Base-by-base conservation (phyloP, 805 yeast species). In the Metschnikowia aberdeeniae region DNA sequence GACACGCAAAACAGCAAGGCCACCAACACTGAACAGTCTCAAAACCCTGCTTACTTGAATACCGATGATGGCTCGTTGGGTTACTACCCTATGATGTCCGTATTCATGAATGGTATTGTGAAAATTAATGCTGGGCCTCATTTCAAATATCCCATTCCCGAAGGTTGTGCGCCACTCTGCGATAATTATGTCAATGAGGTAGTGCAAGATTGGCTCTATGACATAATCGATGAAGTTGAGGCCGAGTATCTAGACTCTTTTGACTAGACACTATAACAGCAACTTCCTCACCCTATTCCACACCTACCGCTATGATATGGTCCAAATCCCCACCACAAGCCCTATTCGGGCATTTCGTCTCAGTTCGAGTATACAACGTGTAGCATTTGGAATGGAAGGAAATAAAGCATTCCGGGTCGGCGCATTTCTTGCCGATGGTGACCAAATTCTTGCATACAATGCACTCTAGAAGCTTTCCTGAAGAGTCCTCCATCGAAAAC, bases 41-140 rank as follows among this genome's bases (percentile, higher is more conserved):
- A 60, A 49, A 63, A 71, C 50, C 69, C 64, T 51, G 67, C 61
- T 38, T 67, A 66, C 52, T 53, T 59, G 39, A 54, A 72, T 60
- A 57, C 78, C 56, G 95, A 93, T 60, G 97, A 93, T 60, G 96
- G 96, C 0, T 69, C 80, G 35, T 66, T 89, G 44, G 99, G 98
- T 0, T 93, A 93, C 61, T 93, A 82, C 64, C 98, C 99, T 1
- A 87, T 89, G 69, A 73, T 88, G 29, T 86, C 96, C 44, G 86
- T 85, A 22, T 93, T 80, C 60, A 80, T 80, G 52, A 84, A 84
- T 2, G 98, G 98, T 0, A 68, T 76, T 8, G 95, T 87, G 5
- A 70, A 77, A 47, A 62, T 92, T 45, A 81, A 86, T 51, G 73
- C 88, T 2, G 86, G 89, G 0, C 84, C 88, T 0, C 71, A 80